Evolutionary conservation across 2,329 filamentous ascomycete species (phyloP), one percentile per base, ranked within the genome.

Genomic region (Penicillium sp.): DNA sequence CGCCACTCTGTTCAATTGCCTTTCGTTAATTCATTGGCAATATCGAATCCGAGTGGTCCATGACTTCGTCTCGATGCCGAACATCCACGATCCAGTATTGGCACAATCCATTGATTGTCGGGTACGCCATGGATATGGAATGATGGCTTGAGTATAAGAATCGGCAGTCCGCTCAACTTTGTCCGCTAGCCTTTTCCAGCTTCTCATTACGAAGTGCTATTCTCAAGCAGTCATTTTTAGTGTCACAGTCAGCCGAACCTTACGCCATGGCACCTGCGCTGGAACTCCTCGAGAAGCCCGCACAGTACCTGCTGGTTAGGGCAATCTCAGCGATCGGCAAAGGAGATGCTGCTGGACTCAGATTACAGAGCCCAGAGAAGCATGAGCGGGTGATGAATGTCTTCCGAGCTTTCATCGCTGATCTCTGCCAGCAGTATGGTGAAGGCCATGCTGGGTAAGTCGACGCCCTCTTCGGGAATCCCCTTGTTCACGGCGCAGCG

Each of bases 361-460:
- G 35, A 8, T 54, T 59, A 17, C 56, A 57, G 27, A 59, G 52
- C 45, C 9, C 54, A 17, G 61, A 59, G 37, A 56, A 50, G 17
- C 60, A 77, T 50, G 77, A 83, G 52, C 69, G 81, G 23, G 82
- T 86, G 5, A 70, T 88, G 53, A 80, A 79, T 59, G 81, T 81
- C 17, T 87, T 87, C 67, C 77, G 86, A 55, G 75, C 81, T 46
- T 72, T 88, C 46, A 85, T 89, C 57, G 85, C 86, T 50, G 86
- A 89, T 68, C 71, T 89, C 8, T 87, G 85, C 63, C 81, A 88
- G 68, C 85, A 89, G 63, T 89, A 87, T 72, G 83, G 83, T 63
- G 85, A 85, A 35, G 86, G 86, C 0, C 86, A 89, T 66, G 86
- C 85, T 35, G 86, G 85, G 82, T 85, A 73, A 64, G 12, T 41